Evolutionary conservation across 257 asterid genomes (phyloP), one percentile per base, ranked within the genome.

Genomic region (Solanum bulbocastanum): DNA sequence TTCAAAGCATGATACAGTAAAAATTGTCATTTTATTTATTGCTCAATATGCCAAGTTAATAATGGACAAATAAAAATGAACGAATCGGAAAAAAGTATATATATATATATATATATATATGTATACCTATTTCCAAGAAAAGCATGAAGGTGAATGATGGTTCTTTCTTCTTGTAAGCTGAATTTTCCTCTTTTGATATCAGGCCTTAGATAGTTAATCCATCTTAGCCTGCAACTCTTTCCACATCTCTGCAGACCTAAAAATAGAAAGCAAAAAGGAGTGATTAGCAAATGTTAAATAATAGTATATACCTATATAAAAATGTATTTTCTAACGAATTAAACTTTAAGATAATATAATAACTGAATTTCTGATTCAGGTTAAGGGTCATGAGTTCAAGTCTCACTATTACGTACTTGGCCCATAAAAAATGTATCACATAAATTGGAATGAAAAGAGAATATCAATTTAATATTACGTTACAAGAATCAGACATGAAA

Each of bases 101-200:
- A 14, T 14, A 46, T 14, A 46, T 46, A 46, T 46, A 46, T 46
- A 44, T 44, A 44, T 44, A 12, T 5, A 36, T 27, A 68, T 68
- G 9, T 68, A 15, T 83, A 90, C 92, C 91, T 89, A 56, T 91
- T 89, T 16, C 92, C 92, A 66, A 89, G 88, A 86, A 91, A 87
- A 60, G 91, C 90, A 86, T 91, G 92, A 46, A 89, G 91, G 83
- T 89, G 91, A 83, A 91, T 87, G 12, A 89, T 91, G 72, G 87
- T 87, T 75, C 88, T 90, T 44, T 90, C 90, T 74, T 91, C 91
- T 44, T 62, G 88, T 72, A 68, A 83, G 35, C 86, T 87, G 60
- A 90, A 88, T 68, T 88, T 84, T 8, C 92, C 90, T 72, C 89
- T 88, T 42, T 89, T 87, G 16, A 83, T 87, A 69, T 87, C 91